Base-by-base conservation (phyloP, 2,329 filamentous ascomycete species). In the Aspergillus sp. region DNA sequence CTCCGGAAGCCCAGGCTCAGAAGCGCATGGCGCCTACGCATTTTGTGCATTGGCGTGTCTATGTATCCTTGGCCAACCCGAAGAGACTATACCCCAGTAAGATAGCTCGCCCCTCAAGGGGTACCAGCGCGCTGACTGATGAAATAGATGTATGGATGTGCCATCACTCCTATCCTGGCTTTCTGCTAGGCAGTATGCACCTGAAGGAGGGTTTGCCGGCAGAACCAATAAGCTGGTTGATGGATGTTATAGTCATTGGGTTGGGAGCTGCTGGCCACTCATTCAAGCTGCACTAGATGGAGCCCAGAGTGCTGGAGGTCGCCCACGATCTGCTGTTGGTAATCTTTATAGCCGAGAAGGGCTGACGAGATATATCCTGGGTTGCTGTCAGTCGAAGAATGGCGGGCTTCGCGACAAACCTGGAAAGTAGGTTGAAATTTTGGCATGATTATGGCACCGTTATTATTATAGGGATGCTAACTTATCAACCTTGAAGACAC, bases 211-310 rank as follows among this genome's bases (percentile, higher is more conserved):
- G 37, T 93, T 96, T 70, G 90, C 91, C 41, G 95, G 95, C 60
- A 89, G 95, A 66, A 96, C 93, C 27, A 98, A 98, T 81, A 99
- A 99, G 78, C 83, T 99, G 33, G 95, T 98, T 33, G 95, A 99
- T 74, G 95, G 93, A 46, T 99, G 95, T 78, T 99, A 99, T 79
- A 96, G 91, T 72, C 93, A 97, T 76, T 99, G 95, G 95, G 89
- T 96, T 35, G 95, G 95, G 55, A 90, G 90, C 55, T 98, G 93
- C 78, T 99, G 93, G 91, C 89, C 93, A 46, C 77, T 99, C 63
- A 81, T 98, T 65, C 90, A 97, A 78, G 90, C 91, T 57, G 88
- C 88, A 55, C 77, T 95, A 57, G 83, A 84, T 64, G 84, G 83
- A 27, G 79, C 80, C 55, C 75, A 73, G 54, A 61, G 65, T 52